A percentile compares a stretch with the other conserved stretches of the same genome.
Conservation (phyloP, 345 rosid species). For the Hirschfeldia incana region DNA sequence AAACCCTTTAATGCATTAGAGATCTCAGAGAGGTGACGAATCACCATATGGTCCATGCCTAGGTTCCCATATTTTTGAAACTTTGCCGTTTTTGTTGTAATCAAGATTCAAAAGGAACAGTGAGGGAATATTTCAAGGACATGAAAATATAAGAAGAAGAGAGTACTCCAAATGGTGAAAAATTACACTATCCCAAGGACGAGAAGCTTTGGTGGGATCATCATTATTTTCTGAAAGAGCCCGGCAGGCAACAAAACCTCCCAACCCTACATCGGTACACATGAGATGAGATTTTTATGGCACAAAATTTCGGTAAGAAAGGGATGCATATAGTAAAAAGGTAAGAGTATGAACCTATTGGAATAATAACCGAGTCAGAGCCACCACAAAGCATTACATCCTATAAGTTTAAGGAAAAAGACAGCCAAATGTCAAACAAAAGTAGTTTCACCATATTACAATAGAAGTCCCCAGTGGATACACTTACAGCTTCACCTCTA, state of each 20-base stretch:
- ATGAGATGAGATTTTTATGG: constrained; percentile 9
- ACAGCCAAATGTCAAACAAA: background rate
- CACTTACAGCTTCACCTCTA: constrained; percentile 95
- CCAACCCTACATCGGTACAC: constrained; percentile 63
- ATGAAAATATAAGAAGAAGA: background rate
- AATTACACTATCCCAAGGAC: constrained; percentile 93
- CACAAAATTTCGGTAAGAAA: constrained; percentile 6
- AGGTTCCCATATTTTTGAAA: constrained; percentile 1
- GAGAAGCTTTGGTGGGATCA: constrained; percentile 92
- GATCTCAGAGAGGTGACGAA: background rate
- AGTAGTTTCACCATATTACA: constrained; percentile 11
- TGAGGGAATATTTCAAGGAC: background rate
- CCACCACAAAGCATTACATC: constrained; percentile 97
- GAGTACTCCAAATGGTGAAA: background rate
- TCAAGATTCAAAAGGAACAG: background rate
- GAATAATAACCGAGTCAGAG: constrained; percentile 84
- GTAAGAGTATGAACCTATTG: constrained; percentile 62
- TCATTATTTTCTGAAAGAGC: constrained; percentile 87
- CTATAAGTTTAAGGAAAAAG: constrained; percentile 40
- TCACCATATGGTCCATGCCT: background rate
- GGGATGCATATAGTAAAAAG: constrained; percentile 3
- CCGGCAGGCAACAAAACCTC: constrained; percentile 94
- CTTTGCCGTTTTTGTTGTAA: background rate
- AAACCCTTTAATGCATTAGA: background rate
- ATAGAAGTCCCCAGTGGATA: background rate